Percentiles rank a stretch among this genome's conserved stretches.
These are phyloP conservation scores for Chalciporus pseudorubinellus DNA, from an alignment of 768 basidiomycete genomes.

Conservation along the genomic window DNA sequence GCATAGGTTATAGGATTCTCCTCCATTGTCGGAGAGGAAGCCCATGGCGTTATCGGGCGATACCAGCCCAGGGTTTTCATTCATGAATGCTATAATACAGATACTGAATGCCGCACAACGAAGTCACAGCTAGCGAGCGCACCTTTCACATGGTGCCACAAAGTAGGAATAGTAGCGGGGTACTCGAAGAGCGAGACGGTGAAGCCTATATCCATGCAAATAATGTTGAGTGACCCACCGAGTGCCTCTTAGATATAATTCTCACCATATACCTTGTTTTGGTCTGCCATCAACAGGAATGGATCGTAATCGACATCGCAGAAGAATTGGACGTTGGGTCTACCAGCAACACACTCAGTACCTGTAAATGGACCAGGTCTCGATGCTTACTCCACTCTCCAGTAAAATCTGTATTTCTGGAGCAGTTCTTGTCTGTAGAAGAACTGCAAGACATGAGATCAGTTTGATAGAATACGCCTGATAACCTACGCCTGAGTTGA, in stretches of 20 bases:
- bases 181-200: conserved; percentile 80
- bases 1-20: conserved; percentile 72
- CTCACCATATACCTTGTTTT: conserved; percentile 80
- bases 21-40: conserved; percentile 70
- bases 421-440: conserved; percentile 82
- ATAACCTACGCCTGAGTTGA: conserved; percentile 76
- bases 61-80: conserved; percentile 58
- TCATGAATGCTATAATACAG: conserved; percentile 60
- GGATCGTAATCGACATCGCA: conserved; percentile 81
- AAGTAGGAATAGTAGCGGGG: conserved; percentile 71
- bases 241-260: neutral
- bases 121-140: conserved; percentile 3
- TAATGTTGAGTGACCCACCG: conserved; percentile 25
- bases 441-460: conserved; percentile 45
- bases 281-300: conserved; percentile 75
- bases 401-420: conserved; percentile 79
- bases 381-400: conserved; percentile 79
- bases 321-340: conserved; percentile 76
- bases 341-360: conserved; percentile 25
- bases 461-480: neutral
- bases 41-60: conserved; percentile 63
- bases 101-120: neutral
- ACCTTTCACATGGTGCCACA: conserved; percentile 79
- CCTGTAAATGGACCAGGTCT: neutral
- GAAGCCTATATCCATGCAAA: conserved; percentile 49